Evolutionary conservation across 176 grass and related monocot genomes (phyloP).

Genomic region (Coix lacrymajobi): DNA sequence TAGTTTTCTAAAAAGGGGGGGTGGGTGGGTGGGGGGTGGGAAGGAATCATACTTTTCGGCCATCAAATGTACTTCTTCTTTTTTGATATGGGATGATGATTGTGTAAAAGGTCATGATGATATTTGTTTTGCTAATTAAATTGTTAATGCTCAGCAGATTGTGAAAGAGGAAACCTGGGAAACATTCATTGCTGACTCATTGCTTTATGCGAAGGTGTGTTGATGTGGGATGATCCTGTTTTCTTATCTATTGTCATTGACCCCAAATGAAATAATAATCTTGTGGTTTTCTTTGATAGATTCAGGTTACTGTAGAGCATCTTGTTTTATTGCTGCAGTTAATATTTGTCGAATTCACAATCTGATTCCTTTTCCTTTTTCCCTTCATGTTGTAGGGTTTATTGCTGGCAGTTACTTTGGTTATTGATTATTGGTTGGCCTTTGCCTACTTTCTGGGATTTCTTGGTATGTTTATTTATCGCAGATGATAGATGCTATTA

Average conservation of each 20-base stretch:
- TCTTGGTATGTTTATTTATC: constrained; percentile 57
- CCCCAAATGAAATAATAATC: background rate
- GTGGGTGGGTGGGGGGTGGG: background rate
- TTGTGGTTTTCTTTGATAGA: constrained; percentile 1
- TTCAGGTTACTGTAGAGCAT: background rate
- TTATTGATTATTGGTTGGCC: constrained; percentile 69
- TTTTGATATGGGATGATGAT: background rate
- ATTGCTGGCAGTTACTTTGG: constrained; percentile 64
- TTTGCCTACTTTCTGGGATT: constrained; percentile 77
- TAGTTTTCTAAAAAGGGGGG: background rate
- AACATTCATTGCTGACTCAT: constrained; percentile 54
- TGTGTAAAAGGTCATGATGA: background rate
- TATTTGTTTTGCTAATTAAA: constrained; percentile 6
- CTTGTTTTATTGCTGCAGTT: background rate
- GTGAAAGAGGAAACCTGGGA: constrained; percentile 94
- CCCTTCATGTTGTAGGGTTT: constrained; percentile 51
- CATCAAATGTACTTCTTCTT: background rate
- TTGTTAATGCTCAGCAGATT: constrained; percentile 41
- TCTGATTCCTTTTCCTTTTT: background rate
- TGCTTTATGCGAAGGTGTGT: constrained; percentile 79
- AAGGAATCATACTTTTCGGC: background rate
- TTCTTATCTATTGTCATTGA: constrained; percentile 2
- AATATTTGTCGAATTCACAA: background rate
- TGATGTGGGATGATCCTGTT: background rate
- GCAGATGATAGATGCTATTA: background rate